Base-by-base conservation (phyloP, 768 basidiomycete species). In the Calocybe indica region DNA sequence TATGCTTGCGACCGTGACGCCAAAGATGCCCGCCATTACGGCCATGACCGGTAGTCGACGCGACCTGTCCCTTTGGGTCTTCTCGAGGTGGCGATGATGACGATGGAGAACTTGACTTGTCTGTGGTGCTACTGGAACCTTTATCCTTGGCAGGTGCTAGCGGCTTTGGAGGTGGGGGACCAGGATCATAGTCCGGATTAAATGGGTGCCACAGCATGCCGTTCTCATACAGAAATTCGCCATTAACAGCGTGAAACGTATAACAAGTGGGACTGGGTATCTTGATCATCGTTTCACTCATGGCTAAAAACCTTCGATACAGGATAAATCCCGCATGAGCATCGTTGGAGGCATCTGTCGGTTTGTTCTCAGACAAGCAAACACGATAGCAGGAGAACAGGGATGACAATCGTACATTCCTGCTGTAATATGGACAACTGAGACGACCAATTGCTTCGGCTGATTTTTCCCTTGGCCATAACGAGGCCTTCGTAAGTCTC, bases 151-250 rank as follows among this genome's bases (percentile, higher is more conserved):
- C 56, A 38, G 55, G 53, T 46, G 67, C 64, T 31, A 55, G 55
- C 22, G 56, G 48, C 38, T 58, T 71, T 14, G 76, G 78, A 1
- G 83, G 81, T 0, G 73, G 78, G 6, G 82, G 84, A 1, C 85
- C 86, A 33, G 85, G 81, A 62, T 88, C 84, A 59, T 88, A 88
- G 42, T 71, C 58, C 1, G 87, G 83, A 54, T 88, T 88, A 47
- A 64, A 59, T 3, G 82, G 66, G 28, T 59, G 56, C 87, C 87
- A 89, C 9, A 58, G 58, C 45, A 56, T 54, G 13, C 74, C 73
- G 7, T 43, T 10, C 31, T 32, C 10, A 35, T 80, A 70, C 48
- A 68, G 69, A 39, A 79, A 62, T 11, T 53, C 53, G 5, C 83
- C 83, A 39, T 59, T 53, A 36, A 80, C 55, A 34, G 69, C 53